Evolutionary conservation across 192 early-diverging fungal genomes (phyloP).

Genomic region (Allomyces macrogynus): DNA sequence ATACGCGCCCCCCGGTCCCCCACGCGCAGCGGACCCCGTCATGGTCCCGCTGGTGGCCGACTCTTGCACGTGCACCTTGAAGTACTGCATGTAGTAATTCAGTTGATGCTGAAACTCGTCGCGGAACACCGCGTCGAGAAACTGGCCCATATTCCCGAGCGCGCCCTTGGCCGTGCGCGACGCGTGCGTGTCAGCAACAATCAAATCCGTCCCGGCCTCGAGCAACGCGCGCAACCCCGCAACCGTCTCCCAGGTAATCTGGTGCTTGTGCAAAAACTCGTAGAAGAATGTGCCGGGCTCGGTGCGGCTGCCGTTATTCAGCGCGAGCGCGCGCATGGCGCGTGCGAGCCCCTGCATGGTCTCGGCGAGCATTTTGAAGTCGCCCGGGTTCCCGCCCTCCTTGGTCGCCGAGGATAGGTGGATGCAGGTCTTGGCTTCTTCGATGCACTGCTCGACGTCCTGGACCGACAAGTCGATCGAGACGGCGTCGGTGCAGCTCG

Average conservation of each 20-base stretch:
- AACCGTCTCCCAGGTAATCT: slow-evolving; percentile 3
- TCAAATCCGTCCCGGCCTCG: neutral
- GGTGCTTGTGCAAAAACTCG: slow-evolving; percentile 9
- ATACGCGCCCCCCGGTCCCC: too few relatives aligned
- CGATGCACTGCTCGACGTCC: slow-evolving; percentile 7
- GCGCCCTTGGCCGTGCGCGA: neutral
- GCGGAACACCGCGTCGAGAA: neutral
- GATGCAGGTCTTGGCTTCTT: slow-evolving; percentile 7
- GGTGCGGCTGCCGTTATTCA: neutral
- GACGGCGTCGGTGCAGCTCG: slow-evolving; percentile 16
- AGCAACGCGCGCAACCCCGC: neutral
- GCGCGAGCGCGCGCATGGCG: too few relatives aligned
- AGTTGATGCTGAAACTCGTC: neutral
- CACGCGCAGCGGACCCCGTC: too few relatives aligned
- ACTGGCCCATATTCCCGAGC: neutral
- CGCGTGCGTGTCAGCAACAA: neutral
- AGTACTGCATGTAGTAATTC: neutral
- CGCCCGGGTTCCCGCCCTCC: slow-evolving; percentile 6
- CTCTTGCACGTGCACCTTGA: slow-evolving; percentile 4
- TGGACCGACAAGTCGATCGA: slow-evolving; percentile 20
- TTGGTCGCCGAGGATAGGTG: slow-evolving; percentile 3
- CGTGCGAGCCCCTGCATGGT: neutral
- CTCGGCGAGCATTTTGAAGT: slow-evolving; percentile 3
- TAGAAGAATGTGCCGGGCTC: slow-evolving; percentile 15
- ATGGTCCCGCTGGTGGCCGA: neutral